These are phyloP conservation scores for Podospora sp. DNA, from an alignment of 495 filamentous ascomycete species.

Conservation along the genomic window DNA sequence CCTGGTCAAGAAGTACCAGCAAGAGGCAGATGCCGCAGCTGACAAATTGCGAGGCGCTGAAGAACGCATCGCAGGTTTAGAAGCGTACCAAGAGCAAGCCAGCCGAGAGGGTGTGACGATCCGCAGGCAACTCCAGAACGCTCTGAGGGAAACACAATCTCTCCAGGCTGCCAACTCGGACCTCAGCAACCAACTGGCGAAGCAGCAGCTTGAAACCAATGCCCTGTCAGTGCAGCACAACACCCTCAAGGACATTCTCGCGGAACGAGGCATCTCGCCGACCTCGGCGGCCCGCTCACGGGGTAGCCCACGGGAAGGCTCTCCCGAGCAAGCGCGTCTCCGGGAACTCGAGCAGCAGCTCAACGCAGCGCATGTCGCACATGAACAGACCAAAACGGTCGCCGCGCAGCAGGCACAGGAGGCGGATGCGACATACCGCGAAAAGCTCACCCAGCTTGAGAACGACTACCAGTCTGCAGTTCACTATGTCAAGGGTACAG, in stretches of 20 bases:
- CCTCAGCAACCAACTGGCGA: conserved; percentile 73
- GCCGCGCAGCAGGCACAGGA: conserved; percentile 81
- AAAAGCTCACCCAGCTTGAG: conserved; percentile 89
- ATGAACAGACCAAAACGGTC: conserved; percentile 76
- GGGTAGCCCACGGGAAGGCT: conserved; percentile 67
- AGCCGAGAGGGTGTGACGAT: conserved; percentile 89
- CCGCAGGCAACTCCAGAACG: conserved; percentile 82
- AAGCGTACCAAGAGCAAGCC: conserved; percentile 95
- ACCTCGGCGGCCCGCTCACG: conserved; percentile 55
- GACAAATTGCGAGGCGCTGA: conserved; percentile 91
- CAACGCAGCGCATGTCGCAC: conserved; percentile 71
- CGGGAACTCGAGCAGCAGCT: conserved; percentile 91
- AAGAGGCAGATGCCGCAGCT: conserved; percentile 83
- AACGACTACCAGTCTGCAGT: conserved; percentile 98
- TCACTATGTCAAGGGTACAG: conserved; percentile 98
- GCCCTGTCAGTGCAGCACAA: conserved; percentile 88
- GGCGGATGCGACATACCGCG: conserved; percentile 79
- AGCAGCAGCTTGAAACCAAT: conserved; percentile 84
- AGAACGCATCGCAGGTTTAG: conserved; percentile 92
- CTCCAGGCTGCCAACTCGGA: conserved; percentile 77
- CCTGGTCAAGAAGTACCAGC: conserved; percentile 82
- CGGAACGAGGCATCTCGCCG: conserved; percentile 78
- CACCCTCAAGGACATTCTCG: conserved; percentile 87
- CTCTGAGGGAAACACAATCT: conserved; percentile 75
- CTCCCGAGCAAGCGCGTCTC: conserved; percentile 79